Conservation (phyloP, 352 stramenopile species). For the Pythium scleroteichum region DNA sequence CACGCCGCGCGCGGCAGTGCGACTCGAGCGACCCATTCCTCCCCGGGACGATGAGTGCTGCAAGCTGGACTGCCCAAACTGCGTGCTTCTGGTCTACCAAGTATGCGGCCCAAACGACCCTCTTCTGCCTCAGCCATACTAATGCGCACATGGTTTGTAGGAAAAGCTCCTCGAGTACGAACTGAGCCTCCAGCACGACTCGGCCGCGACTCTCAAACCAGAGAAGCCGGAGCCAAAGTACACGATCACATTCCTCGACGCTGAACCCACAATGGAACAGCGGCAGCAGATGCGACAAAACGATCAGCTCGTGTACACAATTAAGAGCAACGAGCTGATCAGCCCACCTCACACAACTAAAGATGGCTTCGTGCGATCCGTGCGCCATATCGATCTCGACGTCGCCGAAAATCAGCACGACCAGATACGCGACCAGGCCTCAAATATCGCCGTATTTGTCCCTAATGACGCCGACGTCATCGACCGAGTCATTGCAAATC, state of each 20-base stretch:
- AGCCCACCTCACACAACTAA: conserved; percentile 54
- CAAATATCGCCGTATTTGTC: conserved; percentile 81
- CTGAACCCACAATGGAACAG: conserved; percentile 24
- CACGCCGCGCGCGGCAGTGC: conserved; percentile 22
- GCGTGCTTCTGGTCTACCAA: conserved; percentile 85
- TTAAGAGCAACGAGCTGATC: conserved; percentile 61
- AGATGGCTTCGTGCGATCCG: conserved; percentile 57
- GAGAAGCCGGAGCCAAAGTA: conserved; percentile 44
- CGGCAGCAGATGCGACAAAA: conserved; percentile 36
- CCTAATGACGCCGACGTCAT: conserved; percentile 57
- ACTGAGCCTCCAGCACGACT: conserved; percentile 45
- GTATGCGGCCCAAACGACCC: conserved; percentile 20
- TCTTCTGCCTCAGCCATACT: neutral
- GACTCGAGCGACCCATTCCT: conserved; percentile 54
- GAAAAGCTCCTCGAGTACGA: conserved; percentile 87
- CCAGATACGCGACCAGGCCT: conserved; percentile 55
- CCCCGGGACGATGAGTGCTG: conserved; percentile 84
- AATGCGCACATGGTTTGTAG: conserved; percentile 26
- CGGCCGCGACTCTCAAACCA: conserved; percentile 20
- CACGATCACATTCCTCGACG: conserved; percentile 48
- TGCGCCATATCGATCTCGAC: conserved; percentile 68
- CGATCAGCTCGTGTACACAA: conserved; percentile 45
- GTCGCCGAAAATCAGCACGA: conserved; percentile 49
- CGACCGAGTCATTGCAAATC: conserved; percentile 45
- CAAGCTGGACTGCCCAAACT: conserved; percentile 84